Percentiles rank a stretch among this genome's conserved stretches.
phyloP scores from a whole-genome alignment of 2,329 filamentous ascomycete genomes.

The Nakataea oryzae region DNA sequence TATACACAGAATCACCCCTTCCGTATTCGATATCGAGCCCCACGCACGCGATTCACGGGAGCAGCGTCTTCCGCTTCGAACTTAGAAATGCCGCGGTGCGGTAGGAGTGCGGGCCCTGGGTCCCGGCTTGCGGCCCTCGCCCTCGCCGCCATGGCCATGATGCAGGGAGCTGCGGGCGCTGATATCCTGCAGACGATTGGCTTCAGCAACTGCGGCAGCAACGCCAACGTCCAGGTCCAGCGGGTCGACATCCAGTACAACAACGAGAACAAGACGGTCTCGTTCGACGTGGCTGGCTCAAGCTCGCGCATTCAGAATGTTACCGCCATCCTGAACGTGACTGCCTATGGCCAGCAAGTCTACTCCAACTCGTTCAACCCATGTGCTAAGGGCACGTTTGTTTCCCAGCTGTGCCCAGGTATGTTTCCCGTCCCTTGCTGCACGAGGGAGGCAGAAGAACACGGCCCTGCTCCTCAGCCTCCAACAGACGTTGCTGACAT shows the following conservation, averaged over 20 bases:
- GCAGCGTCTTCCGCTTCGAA: not conserved
- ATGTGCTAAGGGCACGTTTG: slow-evolving; percentile 56
- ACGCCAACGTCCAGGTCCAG: slow-evolving; percentile 55
- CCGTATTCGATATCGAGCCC: too few species aligned
- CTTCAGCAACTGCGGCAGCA: slow-evolving; percentile 62
- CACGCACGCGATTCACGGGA: not conserved
- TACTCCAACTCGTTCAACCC: slow-evolving; percentile 78
- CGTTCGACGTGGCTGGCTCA: slow-evolving; percentile 73
- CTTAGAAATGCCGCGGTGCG: slow-evolving; percentile 6
- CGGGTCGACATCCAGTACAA: slow-evolving; percentile 72
- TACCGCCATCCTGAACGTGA: slow-evolving; percentile 63
- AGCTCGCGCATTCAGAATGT: slow-evolving; percentile 71
- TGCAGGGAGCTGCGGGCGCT: slow-evolving; percentile 44
- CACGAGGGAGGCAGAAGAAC: too few species aligned
- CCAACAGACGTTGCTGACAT: slow-evolving; percentile 8
- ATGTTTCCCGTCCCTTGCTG: slow-evolving; percentile 20
- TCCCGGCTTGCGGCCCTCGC: slow-evolving; percentile 11
- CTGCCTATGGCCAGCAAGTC: slow-evolving; percentile 73
- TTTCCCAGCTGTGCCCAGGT: slow-evolving; percentile 75
- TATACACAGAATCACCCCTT: not conserved
- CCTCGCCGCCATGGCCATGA: slow-evolving; percentile 11
- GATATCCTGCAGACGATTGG: slow-evolving; percentile 73
- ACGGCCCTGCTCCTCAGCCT: slow-evolving; percentile 4
- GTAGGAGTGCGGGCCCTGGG: slow-evolving; percentile 5
- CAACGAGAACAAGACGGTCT: slow-evolving; percentile 59